These are phyloP conservation scores for Ziziphus jujuba DNA, from an alignment of 306 rosid species.

Conservation along the genomic window DNA sequence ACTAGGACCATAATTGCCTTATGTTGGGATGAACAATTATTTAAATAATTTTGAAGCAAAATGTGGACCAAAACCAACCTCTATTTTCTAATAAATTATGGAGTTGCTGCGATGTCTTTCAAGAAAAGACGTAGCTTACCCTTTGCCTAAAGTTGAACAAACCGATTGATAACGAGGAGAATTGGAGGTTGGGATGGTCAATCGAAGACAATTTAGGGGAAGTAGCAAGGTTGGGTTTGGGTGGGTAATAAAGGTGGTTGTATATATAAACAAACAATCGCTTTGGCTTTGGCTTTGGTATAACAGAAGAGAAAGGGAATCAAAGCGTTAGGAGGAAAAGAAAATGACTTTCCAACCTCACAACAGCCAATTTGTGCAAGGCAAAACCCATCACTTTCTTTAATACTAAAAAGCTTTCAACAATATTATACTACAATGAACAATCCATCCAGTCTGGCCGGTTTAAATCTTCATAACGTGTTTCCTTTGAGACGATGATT, in stretches of 20 bases:
- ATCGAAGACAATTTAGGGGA: not conserved
- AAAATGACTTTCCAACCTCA: slow-evolving; percentile 86
- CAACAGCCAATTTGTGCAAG: slow-evolving; percentile 51
- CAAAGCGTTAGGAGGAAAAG: slow-evolving; percentile 54
- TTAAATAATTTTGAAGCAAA: not conserved
- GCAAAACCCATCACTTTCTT: slow-evolving; percentile 36
- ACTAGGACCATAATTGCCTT: slow-evolving; percentile 43
- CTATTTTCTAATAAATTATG: not conserved
- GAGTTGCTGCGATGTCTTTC: slow-evolving; percentile 8
- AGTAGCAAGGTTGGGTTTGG: slow-evolving; percentile 39
- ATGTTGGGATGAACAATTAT: not conserved
- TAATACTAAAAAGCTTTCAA: not conserved
- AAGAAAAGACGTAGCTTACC: not conserved
- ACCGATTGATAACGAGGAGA: not conserved
- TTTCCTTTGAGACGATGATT: too few relatives aligned
- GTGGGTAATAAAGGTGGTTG: slow-evolving; percentile 37
- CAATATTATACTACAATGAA: not conserved
- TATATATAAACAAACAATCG: slow-evolving; percentile 17
- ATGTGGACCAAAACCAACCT: slow-evolving; percentile 17
- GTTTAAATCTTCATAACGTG: not conserved
- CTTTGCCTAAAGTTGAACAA: not conserved
- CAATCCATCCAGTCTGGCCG: slow-evolving; percentile 14
- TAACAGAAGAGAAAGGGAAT: slow-evolving; percentile 32
- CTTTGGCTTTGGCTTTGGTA: not conserved
- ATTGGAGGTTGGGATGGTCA: slow-evolving; percentile 20